Evolutionary conservation across 345 rosid genomes (phyloP).

Genomic region (Psidium guajava): DNA sequence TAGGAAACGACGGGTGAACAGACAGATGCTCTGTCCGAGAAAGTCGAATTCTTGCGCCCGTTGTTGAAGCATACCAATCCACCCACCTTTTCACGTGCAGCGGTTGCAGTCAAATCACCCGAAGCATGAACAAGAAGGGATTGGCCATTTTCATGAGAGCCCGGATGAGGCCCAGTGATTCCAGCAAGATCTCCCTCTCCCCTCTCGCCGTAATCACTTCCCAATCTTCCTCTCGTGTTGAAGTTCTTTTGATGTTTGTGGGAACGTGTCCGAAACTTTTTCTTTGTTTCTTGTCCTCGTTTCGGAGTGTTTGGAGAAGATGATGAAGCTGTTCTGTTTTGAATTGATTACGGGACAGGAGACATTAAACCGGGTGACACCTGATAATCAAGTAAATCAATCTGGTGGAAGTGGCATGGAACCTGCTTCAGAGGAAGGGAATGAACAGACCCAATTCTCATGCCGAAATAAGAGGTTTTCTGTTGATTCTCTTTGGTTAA

Average conservation of each 20-base stretch:
- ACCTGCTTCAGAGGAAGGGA: constrained; percentile 5
- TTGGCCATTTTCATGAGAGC: constrained; percentile 63
- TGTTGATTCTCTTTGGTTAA: neutral
- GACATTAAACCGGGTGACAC: constrained; percentile 14
- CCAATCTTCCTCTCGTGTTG: neutral
- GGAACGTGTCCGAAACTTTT: neutral
- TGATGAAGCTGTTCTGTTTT: neutral
- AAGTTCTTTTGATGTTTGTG: neutral
- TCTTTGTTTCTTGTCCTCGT: neutral
- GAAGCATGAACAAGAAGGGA: constrained; percentile 58
- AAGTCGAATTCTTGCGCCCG: neutral
- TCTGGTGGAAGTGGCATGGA: constrained; percentile 2
- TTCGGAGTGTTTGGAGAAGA: neutral
- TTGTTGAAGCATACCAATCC: neutral
- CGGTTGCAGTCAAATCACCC: neutral
- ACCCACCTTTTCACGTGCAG: neutral
- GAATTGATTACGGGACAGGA: constrained; percentile 9
- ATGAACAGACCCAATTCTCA: constrained; percentile 6
- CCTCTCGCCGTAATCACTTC: constrained; percentile 39
- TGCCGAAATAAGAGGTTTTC: constrained; percentile 16
- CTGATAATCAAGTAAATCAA: constrained; percentile 20
- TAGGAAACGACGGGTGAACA: neutral
- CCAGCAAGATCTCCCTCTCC: constrained; percentile 27
- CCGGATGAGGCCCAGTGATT: constrained; percentile 47
- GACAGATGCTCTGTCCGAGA: neutral